A percentile compares a stretch with the other conserved stretches of the same genome.
These are phyloP conservation scores for Begonia masoniana DNA, from an alignment of 306 rosid genomes.

Conservation along the genomic window DNA sequence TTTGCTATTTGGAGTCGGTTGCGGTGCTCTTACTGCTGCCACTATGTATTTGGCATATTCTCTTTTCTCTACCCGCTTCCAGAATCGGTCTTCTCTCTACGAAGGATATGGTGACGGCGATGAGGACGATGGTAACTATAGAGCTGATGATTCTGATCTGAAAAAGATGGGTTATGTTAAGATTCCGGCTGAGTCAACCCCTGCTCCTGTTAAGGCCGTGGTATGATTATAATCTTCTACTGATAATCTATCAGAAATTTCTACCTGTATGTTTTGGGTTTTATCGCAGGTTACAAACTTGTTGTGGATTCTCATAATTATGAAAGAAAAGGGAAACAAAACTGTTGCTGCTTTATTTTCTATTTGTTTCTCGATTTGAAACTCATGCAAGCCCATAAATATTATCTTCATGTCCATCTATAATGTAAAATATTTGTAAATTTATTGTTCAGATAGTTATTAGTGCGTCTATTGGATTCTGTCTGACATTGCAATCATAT, in stretches of 20 bases:
- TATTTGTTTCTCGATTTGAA: no score
- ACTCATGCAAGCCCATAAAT: no score
- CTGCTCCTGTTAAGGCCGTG: conserved; percentile 13
- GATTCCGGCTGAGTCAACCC: conserved; percentile 31
- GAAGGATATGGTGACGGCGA: conserved; percentile 17
- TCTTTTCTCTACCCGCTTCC: conserved; percentile 34
- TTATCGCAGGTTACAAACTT: neutral
- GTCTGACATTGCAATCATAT: no score
- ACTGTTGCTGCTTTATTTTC: no score
- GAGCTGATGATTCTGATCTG: conserved; percentile 19
- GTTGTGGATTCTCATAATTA: neutral
- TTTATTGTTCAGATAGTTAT: no score
- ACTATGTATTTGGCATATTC: conserved; percentile 80
- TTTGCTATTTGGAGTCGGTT: conserved; percentile 77
- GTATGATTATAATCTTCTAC: conserved; percentile 17
- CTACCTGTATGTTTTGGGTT: neutral
- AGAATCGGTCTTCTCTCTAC: conserved; percentile 8
- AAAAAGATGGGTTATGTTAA: conserved; percentile 61
- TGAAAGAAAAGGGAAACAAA: no score
- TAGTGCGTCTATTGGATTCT: no score
- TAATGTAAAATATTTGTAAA: no score
- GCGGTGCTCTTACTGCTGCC: conserved; percentile 83
- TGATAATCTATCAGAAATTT: neutral
- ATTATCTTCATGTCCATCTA: no score
- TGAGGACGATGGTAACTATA: conserved; percentile 15